Evolutionary conservation across 1,139 yeast genomes (phyloP).

Genomic region (Candida sanyaensis): DNA sequence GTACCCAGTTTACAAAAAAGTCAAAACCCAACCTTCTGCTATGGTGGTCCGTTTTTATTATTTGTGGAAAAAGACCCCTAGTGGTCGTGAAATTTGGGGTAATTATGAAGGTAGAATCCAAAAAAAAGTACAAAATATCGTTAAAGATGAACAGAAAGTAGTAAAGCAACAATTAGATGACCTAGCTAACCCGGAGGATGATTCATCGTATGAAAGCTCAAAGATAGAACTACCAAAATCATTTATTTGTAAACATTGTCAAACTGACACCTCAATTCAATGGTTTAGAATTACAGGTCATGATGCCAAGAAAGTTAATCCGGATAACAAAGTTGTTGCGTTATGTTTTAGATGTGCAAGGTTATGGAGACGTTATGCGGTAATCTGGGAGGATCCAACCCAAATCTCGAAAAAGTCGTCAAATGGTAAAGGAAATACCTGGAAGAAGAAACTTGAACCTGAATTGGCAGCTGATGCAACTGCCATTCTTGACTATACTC

Average conservation of each 20-base stretch:
- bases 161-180: conserved; percentile 27
- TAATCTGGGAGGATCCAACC: conserved; percentile 81
- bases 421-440: conserved; percentile 26
- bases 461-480: conserved; percentile 73
- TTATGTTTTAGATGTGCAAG: conserved; percentile 86
- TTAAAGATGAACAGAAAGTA: conserved; percentile 26
- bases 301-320: conserved; percentile 35
- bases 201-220: conserved; percentile 62
- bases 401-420: conserved; percentile 58
- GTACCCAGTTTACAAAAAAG: conserved; percentile 68
- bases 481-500: conserved; percentile 52
- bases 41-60: conserved; percentile 86
- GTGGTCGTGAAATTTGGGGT: conserved; percentile 82
- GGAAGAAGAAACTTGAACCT: conserved; percentile 65
- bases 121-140: conserved; percentile 46
- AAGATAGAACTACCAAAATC: conserved; percentile 41
- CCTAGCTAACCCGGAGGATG: conserved; percentile 67
- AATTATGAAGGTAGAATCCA: conserved; percentile 71
- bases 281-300: conserved; percentile 79
- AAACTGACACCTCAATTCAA: conserved; percentile 50
- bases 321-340: conserved; percentile 44
- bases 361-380: conserved; percentile 89
- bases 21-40: conserved; percentile 67
- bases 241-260: conserved; percentile 68
- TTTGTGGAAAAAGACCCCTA: conserved; percentile 84